Base-by-base conservation (phyloP, 2,329 filamentous ascomycete genomes). In the Fusarium agapanthi region DNA sequence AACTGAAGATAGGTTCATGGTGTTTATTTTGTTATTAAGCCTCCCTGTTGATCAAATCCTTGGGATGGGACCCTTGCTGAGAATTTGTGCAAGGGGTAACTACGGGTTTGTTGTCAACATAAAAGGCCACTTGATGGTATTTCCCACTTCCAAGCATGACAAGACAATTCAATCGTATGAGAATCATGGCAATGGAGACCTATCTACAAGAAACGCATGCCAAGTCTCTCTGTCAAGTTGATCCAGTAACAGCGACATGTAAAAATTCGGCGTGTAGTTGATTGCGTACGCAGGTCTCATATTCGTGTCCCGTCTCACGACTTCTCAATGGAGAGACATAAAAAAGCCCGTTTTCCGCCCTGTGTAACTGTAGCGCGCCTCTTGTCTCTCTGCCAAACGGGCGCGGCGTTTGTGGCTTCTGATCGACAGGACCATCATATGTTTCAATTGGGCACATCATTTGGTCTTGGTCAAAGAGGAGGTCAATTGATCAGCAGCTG, bases 281-380 rank as follows among this genome's bases (percentile, higher is more conserved):
- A 70, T 72, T 73, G 56, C 65, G 69, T 63, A 71, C 54, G 44
- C 47, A 59, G 35, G 69, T 72, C 65, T 73, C 65, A 71, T 34
- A 62, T 59, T 67, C 65, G 65, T 72, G 45, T 48, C 41, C 59
- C 56, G 65, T 72, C 69, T 38, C 56, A 62, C 69, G 62, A n/a
- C 41, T 16, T 41, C 24, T 35, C n/a, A 22, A 13, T 37, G 14
- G 41, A 41, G 32, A 66, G 28, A 53, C 53, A 66, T 48, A 13
- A 20, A 67, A 61, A 43, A 50, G 30, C 53, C 45, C 40, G 62
- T 47, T 54, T 60, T 40, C 37, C 38, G 7, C 43, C 34, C 41
- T 60, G 65, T 72, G 45, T 41, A 32, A 69, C 40, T 34, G 3
- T 40, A 26, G 24, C 22, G 30, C 44, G 44, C 58, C 50, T 69